These are phyloP conservation scores for Phytophthora litchii DNA, from an alignment of 352 stramenopile species.

Conservation along the genomic window DNA sequence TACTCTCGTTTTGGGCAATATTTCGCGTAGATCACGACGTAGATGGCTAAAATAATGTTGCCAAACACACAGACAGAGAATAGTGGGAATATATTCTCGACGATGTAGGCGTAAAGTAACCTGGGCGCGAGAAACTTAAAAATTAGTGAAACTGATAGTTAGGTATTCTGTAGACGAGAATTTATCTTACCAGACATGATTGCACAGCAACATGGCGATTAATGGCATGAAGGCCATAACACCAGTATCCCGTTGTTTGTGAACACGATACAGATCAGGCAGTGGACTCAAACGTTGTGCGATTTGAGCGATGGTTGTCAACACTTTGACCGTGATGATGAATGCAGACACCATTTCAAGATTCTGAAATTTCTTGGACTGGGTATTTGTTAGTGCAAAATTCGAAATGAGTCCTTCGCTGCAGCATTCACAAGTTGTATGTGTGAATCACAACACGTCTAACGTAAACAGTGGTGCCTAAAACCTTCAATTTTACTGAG, in stretches of 20 bases:
- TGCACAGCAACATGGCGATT: conserved; percentile 29
- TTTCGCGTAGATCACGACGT: too few relatives aligned
- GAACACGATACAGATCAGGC: conserved; percentile 29
- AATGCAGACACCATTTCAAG: conserved; percentile 24
- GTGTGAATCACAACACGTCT: too few relatives aligned
- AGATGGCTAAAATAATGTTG: conserved; percentile 13
- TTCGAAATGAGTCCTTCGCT: conserved; percentile 4
- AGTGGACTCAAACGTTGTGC: conserved; percentile 26
- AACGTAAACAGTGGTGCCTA: conserved; percentile 4
- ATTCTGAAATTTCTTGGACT: neutral
- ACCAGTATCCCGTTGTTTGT: conserved; percentile 22
- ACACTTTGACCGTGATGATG: conserved; percentile 32
- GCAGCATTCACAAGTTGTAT: too few relatives aligned
- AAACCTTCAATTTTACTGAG: neutral
- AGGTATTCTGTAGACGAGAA: neutral
- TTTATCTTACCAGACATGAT: conserved; percentile 35
- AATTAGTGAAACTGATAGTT: neutral
- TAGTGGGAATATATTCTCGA: conserved; percentile 35
- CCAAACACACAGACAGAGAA: conserved; percentile 36
- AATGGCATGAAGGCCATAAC: conserved; percentile 34
- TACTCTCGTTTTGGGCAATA: too few relatives aligned
- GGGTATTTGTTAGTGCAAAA: conserved; percentile 1
- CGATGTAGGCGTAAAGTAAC: conserved; percentile 35
- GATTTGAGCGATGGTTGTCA: conserved; percentile 34
- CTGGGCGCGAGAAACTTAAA: conserved; percentile 4